Evolutionary conservation across 805 yeast genomes (phyloP).

Genomic region (Wickerhamiella hasegawae): DNA sequence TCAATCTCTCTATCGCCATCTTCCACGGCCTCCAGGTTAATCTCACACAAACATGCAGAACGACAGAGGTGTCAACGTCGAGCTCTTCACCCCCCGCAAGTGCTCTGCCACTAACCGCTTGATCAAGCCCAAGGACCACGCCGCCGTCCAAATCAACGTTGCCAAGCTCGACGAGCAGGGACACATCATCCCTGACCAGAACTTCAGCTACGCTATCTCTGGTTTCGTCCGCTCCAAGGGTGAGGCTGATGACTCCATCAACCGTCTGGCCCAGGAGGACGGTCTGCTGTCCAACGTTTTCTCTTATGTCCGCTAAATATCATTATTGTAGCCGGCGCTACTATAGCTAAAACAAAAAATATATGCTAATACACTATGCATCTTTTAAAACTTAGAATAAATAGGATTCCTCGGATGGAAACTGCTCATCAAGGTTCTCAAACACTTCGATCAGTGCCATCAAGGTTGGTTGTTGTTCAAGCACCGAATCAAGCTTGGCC

Average conservation of each 20-base stretch:
- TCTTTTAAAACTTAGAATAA: no score
- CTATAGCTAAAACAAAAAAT: no score
- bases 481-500: no score
- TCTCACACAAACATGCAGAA: constrained; percentile 70
- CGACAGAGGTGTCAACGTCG: constrained; percentile 99
- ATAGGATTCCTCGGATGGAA: no score
- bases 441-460: no score
- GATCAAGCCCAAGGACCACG: constrained; percentile 99
- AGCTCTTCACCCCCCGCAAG: constrained; percentile 99
- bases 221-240: constrained; percentile 98
- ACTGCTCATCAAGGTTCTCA: no score
- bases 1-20: neutral
- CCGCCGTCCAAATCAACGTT: constrained; percentile 96
- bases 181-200: constrained; percentile 77
- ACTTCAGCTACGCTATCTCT: constrained; percentile 89
- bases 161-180: constrained; percentile 97
- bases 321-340: no score
- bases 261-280: constrained; percentile 98
- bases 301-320: constrained; percentile 25
- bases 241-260: constrained; percentile 97
- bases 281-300: constrained; percentile 77
- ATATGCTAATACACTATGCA: no score
- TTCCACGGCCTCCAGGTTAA: neutral
- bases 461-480: no score
- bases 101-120: constrained; percentile 99